Conservation (phyloP, 352 stramenopile genomes). For the Globisporangium megalacanthum region DNA sequence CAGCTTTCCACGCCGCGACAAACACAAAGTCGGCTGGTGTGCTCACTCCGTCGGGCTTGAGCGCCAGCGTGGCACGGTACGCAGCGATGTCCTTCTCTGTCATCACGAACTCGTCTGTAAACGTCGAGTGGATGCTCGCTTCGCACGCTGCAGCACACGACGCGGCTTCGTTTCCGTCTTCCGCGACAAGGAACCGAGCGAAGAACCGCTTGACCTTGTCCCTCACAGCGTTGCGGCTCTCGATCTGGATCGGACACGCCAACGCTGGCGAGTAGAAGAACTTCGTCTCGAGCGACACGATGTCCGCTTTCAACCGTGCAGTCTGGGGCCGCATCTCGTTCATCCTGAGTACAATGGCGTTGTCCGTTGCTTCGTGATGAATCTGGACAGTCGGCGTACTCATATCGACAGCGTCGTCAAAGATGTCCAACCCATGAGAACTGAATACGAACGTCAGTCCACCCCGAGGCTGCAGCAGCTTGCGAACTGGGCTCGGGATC, state of each 20-base stretch:
- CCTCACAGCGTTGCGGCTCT: slow-evolving; percentile 27
- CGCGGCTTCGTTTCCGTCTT: slow-evolving; percentile 47
- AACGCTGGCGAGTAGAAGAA: slow-evolving; percentile 46
- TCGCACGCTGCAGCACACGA: slow-evolving; percentile 53
- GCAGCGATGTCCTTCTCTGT: slow-evolving; percentile 43
- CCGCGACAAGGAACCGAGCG: slow-evolving; percentile 67
- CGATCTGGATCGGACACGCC: slow-evolving; percentile 43
- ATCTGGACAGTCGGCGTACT: slow-evolving; percentile 49
- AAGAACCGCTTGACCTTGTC: slow-evolving; percentile 75
- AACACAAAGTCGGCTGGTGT: slow-evolving; percentile 73
- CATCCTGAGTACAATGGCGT: slow-evolving; percentile 39
- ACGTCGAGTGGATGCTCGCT: slow-evolving; percentile 54
- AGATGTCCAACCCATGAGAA: slow-evolving; percentile 25
- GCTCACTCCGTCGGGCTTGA: slow-evolving; percentile 21
- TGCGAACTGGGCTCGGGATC: slow-evolving; percentile 56
- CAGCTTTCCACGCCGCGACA: slow-evolving; percentile 70
- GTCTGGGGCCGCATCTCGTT: slow-evolving; percentile 57
- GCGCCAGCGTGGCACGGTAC: slow-evolving; percentile 55
- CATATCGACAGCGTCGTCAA: slow-evolving; percentile 31
- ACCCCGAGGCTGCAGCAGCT: slow-evolving; percentile 40
- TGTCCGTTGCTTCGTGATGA: slow-evolving; percentile 18
- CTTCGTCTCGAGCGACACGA: slow-evolving; percentile 51
- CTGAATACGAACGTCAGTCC: slow-evolving; percentile 40
- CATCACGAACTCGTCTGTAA: slow-evolving; percentile 60
- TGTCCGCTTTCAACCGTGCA: slow-evolving; percentile 28